phyloP scores from a whole-genome alignment of 495 filamentous ascomycete genomes.

The Cryomyces minteri region DNA sequence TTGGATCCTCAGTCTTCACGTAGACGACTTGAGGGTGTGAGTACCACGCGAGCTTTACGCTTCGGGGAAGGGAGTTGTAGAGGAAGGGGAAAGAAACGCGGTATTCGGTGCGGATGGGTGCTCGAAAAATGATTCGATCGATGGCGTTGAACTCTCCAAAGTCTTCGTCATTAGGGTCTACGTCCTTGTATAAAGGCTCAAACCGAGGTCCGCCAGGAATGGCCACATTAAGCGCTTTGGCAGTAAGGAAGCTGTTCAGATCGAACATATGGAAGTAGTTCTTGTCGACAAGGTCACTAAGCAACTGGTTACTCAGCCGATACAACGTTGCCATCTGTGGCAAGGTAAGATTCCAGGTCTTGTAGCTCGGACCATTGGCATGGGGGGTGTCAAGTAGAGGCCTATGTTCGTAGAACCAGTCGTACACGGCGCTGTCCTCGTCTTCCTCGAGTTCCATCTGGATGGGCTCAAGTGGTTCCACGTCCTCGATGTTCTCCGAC shows the following conservation, averaged over 20 bases:
- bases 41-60: conserved; percentile 85
- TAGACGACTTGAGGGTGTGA: conserved; percentile 89
- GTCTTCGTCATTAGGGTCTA: conserved; percentile 97
- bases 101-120: conserved; percentile 90
- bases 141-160: conserved; percentile 99
- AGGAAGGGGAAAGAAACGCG: conserved; percentile 86
- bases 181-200: conserved; percentile 96
- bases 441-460: conserved; percentile 96
- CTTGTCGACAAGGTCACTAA: conserved; percentile 84
- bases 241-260: conserved; percentile 82
- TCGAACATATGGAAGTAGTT: conserved; percentile 99
- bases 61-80: conserved; percentile 91
- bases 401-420: conserved; percentile 97
- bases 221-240: conserved; percentile 93
- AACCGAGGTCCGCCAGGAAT: conserved; percentile 95
- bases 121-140: conserved; percentile 96
- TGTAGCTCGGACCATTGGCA: conserved; percentile 94
- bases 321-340: conserved; percentile 95
- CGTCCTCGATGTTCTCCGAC: conserved; percentile 98
- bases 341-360: conserved; percentile 81
- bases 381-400: conserved; percentile 83
- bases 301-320: conserved; percentile 74
- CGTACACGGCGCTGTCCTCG: conserved; percentile 81
- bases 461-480: conserved; percentile 93
- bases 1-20: conserved; percentile 70